Evolutionary conservation across 2,329 filamentous ascomycete genomes (phyloP).

Genomic region (Exophiala calicioides): DNA sequence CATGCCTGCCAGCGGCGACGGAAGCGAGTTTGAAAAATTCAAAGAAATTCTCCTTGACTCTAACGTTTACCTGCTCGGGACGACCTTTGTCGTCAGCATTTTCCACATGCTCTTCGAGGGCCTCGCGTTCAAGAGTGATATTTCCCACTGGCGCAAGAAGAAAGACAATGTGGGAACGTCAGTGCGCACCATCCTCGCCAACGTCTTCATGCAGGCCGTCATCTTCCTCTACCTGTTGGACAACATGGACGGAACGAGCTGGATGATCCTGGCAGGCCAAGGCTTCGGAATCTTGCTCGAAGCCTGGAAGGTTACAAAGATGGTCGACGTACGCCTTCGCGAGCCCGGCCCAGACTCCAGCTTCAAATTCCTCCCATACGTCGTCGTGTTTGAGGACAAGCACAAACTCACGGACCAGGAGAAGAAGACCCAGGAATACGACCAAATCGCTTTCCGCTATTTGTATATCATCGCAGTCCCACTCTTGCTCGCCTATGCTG

Average conservation of each 20-base stretch:
- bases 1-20: slow-evolving; percentile 77
- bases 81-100: slow-evolving; percentile 81
- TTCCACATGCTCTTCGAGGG: slow-evolving; percentile 94
- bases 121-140: slow-evolving; percentile 95
- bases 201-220: slow-evolving; percentile 94
- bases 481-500: slow-evolving; percentile 82
- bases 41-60: slow-evolving; percentile 94
- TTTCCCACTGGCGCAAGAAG: slow-evolving; percentile 98
- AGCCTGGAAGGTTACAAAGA: slow-evolving; percentile 95
- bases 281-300: slow-evolving; percentile 77
- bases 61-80: slow-evolving; percentile 83
- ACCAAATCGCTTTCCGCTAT: slow-evolving; percentile 96
- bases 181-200: slow-evolving; percentile 91
- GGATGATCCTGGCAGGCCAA: slow-evolving; percentile 97
- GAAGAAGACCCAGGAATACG: slow-evolving; percentile 97
- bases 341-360: slow-evolving; percentile 66
- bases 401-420: slow-evolving; percentile 93
- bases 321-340: slow-evolving; percentile 83
- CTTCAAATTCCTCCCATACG: slow-evolving; percentile 76
- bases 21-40: slow-evolving; percentile 93
- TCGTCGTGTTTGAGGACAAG: slow-evolving; percentile 89
- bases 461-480: slow-evolving; percentile 92
- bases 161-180: slow-evolving; percentile 98
- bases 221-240: slow-evolving; percentile 97
- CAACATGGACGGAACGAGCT: slow-evolving; percentile 96